Evolutionary conservation across 176 grass and related monocot species (phyloP), one percentile per base, ranked within the genome.

Genomic region (Pontederia crassipes): DNA sequence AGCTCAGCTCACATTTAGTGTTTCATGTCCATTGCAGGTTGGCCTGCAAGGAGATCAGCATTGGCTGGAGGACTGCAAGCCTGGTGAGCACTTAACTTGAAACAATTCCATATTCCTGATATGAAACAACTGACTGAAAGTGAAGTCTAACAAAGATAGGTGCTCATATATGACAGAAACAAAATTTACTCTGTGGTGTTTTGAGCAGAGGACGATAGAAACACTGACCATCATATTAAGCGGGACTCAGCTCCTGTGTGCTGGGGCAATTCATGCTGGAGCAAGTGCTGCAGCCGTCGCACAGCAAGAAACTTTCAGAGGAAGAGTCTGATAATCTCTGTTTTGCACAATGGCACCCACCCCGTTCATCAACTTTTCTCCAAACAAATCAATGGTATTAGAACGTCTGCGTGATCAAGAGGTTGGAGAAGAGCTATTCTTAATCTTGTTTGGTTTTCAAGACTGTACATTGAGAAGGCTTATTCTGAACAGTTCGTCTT

Each of bases 1-100:
- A 24, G 20, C 20, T 24, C 20, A 24, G 20, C 20, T 24, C 20
- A 24, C 20, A 24, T 24, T 24, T 24, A 24, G 48, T 76, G 40
- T 46, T 14, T n/a, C n/a, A 10, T 4, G 0, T 48, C 13, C 1
- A 57, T 32, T 59, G 3, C 69, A 91, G 88, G 12, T 61, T 97
- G 57, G 93, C 87, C 29, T 97, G 93, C 72, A 92, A 91, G 78
- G 87, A 97, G 81, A 97, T 97, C 64, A 88, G 84, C 78, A 64
- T 85, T 20, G 63, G 84, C 14, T 58, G 24, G 79, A 88, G 84
- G 67, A 75, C 78, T 13, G 45, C 76, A 12, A 92, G 74, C 74
- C 74, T 97, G 67, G 90, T 95, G 70, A 70, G 28, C 46, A 59
- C 24, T 48, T 58, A 24, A 40, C 46, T 57, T 17, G 10, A 40